Evolutionary conservation across 2,329 filamentous ascomycete species (phyloP).

Genomic region (Clonostachys sp.): DNA sequence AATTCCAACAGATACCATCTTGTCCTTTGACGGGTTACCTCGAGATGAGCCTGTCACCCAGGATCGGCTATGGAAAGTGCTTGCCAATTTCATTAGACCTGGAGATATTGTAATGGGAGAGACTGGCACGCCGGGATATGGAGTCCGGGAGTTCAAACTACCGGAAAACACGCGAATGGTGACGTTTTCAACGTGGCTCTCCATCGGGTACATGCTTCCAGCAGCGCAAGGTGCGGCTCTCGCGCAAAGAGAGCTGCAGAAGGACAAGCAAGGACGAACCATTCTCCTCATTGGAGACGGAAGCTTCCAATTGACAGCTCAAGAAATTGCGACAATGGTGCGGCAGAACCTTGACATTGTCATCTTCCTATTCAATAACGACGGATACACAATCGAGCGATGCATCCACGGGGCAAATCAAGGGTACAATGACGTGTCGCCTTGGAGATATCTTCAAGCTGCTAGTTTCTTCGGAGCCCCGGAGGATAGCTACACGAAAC

Average conservation of each 20-base stretch:
- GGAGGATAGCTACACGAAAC: slow-evolving; percentile 55
- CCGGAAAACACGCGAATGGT: slow-evolving; percentile 73
- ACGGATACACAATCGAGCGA: slow-evolving; percentile 86
- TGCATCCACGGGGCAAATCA: slow-evolving; percentile 81
- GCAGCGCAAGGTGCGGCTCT: slow-evolving; percentile 64
- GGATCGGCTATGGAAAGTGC: slow-evolving; percentile 73
- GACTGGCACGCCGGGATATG: slow-evolving; percentile 84
- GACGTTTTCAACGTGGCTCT: slow-evolving; percentile 73
- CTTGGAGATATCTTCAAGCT: slow-evolving; percentile 69
- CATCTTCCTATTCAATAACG: slow-evolving; percentile 82
- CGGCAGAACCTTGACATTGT: slow-evolving; percentile 70
- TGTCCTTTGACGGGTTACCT: slow-evolving; percentile 40
- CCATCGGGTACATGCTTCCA: slow-evolving; percentile 57
- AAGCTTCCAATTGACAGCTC: slow-evolving; percentile 77
- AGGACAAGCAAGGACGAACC: slow-evolving; percentile 54
- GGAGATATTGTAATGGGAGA: slow-evolving; percentile 80
- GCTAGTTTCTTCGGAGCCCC: slow-evolving; percentile 62
- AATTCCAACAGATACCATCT: slow-evolving; percentile 54
- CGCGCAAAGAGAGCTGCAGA: slow-evolving; percentile 58
- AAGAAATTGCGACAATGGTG: slow-evolving; percentile 83
- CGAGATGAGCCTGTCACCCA: slow-evolving; percentile 51
- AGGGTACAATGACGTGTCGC: slow-evolving; percentile 73
- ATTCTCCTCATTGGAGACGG: slow-evolving; percentile 89
- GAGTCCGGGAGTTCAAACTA: slow-evolving; percentile 81
- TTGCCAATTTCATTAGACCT: slow-evolving; percentile 67